Evolutionary conservation across 768 basidiomycete genomes (phyloP), one percentile per base, ranked within the genome.

Genomic region (Mrakia hoshinonis): DNA sequence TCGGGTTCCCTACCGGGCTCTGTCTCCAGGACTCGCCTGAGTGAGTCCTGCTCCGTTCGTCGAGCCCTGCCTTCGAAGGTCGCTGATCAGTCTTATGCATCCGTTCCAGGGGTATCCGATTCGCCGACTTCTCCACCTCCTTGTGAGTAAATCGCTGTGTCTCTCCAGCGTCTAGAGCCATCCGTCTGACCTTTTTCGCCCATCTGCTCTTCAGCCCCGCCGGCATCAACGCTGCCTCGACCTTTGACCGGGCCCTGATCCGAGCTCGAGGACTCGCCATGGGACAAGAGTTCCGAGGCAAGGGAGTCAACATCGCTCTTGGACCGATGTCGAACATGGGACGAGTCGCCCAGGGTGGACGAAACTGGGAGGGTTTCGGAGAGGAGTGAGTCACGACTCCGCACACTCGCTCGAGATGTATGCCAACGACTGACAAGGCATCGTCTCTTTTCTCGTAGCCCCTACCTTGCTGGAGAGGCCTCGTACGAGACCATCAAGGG

Each of bases 191-290:
- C 49, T 51, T 12, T 48, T 39, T 24, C 31, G 5, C 9, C 34
- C 18, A 2, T 22, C 20, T 34, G 20, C 5, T 67, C 47, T 4
- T 6, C 26, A 22, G 92, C 81, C 92, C 94, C 0, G 84, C 92
- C n/a, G 89, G 86, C 0, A 82, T 96, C 74, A 92, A 89, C 67
- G 82, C 86, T 0, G 94, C 91, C 5, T 83, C 91, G 7, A 90
- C 93, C 6, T 72, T 67, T 12, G 71, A 72, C n/a, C 58, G 66
- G 46, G 46, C 46, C 12, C 66, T 73, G 13, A 68, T 73, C 2
- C 66, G 58, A 20, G 66, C 66, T 5, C 55, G 72, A 31, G 72
- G 66, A 5, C 55, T 61, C 11, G 72, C 72, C 22, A 2, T 73
- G 22, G 72, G 66, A 6, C 18, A 62, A 11, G 71, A 72, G 49